A percentile compares a stretch with the other conserved stretches of the same genome.
phyloP scores from a whole-genome alignment of 208 protist species.

The Acanthamoeba divionensis region DNA sequence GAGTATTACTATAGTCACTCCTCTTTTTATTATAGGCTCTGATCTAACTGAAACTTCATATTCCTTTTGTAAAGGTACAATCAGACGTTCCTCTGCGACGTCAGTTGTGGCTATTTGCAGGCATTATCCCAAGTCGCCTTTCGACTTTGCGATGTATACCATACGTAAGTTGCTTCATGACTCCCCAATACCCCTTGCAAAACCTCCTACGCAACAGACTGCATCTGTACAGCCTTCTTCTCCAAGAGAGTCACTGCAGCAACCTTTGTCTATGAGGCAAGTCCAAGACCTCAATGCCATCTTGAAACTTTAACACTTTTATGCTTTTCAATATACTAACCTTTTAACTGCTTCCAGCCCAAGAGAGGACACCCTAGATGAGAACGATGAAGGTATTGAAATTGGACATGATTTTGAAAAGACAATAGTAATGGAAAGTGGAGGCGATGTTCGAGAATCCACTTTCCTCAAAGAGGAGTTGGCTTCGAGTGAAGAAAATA shows the following conservation, averaged over 20 bases:
- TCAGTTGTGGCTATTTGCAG: conserved; percentile 21
- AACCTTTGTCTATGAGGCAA: no score
- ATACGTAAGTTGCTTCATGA: conserved; percentile 43
- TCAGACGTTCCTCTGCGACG: neutral
- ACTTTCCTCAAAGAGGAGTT: neutral
- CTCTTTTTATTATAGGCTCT: neutral
- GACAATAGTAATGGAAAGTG: neutral
- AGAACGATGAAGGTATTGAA: no score
- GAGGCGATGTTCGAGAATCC: neutral
- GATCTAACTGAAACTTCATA: neutral
- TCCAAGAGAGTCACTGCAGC: no score
- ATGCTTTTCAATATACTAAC: no score
- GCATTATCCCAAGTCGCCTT: conserved; percentile 47
- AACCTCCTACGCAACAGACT: no score
- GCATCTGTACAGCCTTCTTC: no score
- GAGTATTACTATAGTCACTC: neutral
- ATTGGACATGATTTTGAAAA: no score
- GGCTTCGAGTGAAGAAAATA: no score
- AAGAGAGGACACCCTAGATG: no score
- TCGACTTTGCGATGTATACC: conserved; percentile 17
- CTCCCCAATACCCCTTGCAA: neutral
- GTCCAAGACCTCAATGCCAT: no score
- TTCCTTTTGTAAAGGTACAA: neutral
- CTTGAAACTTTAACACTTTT: no score
- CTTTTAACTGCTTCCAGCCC: no score